These are phyloP conservation scores for Peronospora belbahrii DNA, from an alignment of 352 stramenopile species.

Conservation along the genomic window DNA sequence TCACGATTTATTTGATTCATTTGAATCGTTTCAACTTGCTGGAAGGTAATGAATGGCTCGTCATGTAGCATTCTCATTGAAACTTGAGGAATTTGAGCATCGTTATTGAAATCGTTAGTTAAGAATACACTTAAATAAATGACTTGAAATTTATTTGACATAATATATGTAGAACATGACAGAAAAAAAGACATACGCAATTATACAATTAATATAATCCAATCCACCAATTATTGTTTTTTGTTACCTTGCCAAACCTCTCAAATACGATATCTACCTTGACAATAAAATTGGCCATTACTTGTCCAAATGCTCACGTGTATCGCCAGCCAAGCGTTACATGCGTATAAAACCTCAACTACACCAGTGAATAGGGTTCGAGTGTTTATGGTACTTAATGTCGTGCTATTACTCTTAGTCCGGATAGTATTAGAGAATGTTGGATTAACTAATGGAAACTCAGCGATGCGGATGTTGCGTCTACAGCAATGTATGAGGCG, in stretches of 20 bases:
- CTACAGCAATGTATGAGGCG: constrained; percentile 12
- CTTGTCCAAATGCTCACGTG: constrained; percentile 24
- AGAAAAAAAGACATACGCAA: too few species aligned
- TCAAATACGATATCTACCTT: constrained; percentile 7
- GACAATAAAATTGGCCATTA: constrained; percentile 5
- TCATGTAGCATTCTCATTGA: background rate
- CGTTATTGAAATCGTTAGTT: constrained; percentile 1
- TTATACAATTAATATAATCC: background rate
- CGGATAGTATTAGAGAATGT: background rate
- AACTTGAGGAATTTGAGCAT: background rate
- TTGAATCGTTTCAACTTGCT: constrained; percentile 10
- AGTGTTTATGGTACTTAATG: background rate
- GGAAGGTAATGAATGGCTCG: constrained; percentile 6
- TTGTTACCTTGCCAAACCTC: too few species aligned
- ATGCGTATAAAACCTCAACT: constrained; percentile 24
- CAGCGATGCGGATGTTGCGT: constrained; percentile 17
- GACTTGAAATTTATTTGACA: constrained; percentile 20
- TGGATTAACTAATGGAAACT: constrained; percentile 10
- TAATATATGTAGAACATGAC: too few species aligned
- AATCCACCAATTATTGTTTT: background rate
- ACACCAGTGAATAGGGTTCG: constrained; percentile 21
- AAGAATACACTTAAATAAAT: constrained; percentile 20
- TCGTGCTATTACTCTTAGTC: constrained; percentile 1
- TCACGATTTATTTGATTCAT: constrained; percentile 4
- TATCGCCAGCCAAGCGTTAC: constrained; percentile 16